Conservation (phyloP, 257 asterid genomes). For the Solanum lycopersicoides region DNA sequence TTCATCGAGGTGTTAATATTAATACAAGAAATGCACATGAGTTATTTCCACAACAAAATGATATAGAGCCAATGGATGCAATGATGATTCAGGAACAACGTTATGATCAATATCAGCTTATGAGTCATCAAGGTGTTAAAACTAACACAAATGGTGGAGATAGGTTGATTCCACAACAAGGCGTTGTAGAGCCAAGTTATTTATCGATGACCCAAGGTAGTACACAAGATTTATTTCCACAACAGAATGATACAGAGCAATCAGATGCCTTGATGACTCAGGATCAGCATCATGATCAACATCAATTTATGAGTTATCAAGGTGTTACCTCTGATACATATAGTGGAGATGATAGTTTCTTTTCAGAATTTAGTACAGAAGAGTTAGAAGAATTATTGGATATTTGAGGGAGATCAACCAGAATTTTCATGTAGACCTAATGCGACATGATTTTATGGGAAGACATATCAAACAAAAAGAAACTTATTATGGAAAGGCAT, state of each 20-base stretch:
- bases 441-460: too few relatives aligned
- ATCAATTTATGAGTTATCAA: background rate
- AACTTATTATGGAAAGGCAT: too few relatives aligned
- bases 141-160: conserved; percentile 10
- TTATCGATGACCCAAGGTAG: background rate
- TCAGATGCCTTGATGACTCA: background rate
- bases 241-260: too few relatives aligned
- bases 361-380: too few relatives aligned
- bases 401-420: too few relatives aligned
- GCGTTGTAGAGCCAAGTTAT: too few relatives aligned
- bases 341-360: conserved; percentile 1
- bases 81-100: background rate
- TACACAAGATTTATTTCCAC: conserved; percentile 37
- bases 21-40: conserved; percentile 45
- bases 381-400: too few relatives aligned
- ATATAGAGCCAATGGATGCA: rapidly evolving
- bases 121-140: conserved; percentile 23
- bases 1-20: conserved; percentile 19
- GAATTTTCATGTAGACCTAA: too few relatives aligned
- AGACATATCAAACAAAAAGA: too few relatives aligned
- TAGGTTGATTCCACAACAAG: too few relatives aligned
- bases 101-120: background rate
- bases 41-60: conserved; percentile 4
- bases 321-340: conserved; percentile 14
- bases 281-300: background rate